These are phyloP conservation scores for Leonotis leonurus DNA, from an alignment of 257 asterid species.

Conservation along the genomic window DNA sequence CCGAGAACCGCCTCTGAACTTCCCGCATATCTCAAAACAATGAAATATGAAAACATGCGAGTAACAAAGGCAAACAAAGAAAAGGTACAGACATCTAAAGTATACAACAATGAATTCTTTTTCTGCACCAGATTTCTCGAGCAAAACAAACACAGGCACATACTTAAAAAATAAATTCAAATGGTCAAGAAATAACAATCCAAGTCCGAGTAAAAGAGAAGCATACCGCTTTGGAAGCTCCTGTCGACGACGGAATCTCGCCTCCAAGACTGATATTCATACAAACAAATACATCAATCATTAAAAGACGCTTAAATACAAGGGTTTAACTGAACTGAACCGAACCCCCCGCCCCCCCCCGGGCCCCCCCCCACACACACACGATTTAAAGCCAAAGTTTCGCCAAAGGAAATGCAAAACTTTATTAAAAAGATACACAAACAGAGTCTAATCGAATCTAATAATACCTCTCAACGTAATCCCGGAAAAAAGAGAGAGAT, in stretches of 20 bases:
- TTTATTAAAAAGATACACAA: not conserved
- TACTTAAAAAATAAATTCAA: not conserved
- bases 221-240: conserved; percentile 45
- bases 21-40: not conserved
- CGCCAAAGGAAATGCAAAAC: not conserved
- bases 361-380: no score
- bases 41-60: not conserved
- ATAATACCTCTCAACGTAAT: conserved; percentile 66
- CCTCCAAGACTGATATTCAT: conserved; percentile 70
- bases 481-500: conserved; percentile 67
- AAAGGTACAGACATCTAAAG: not conserved
- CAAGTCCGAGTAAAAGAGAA: not conserved
- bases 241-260: conserved; percentile 50
- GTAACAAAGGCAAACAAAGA: not conserved
- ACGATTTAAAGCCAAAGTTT: not conserved
- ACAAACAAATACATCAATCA: not conserved
- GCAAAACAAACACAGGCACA: not conserved
- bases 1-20: no score
- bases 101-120: not conserved
- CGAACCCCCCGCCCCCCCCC: not conserved
- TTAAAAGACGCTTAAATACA: not conserved
- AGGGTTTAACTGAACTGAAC: not conserved
- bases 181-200: not conserved
- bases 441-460: not conserved
- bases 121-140: not conserved